These are phyloP conservation scores for Davidsoniella australis DNA, from an alignment of 2,329 filamentous ascomycete species.

Conservation along the genomic window DNA sequence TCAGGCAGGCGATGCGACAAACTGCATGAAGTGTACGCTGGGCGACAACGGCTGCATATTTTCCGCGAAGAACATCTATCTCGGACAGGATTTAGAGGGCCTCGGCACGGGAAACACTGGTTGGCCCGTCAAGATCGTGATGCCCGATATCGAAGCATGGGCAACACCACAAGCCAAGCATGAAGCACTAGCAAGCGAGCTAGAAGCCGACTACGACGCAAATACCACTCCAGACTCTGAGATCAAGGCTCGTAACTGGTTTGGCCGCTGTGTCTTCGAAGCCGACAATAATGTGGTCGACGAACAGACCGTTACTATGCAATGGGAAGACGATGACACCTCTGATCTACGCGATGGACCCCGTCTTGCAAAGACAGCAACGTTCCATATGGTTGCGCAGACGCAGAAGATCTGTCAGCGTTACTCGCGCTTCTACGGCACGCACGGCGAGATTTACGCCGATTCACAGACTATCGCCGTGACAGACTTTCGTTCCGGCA, in stretches of 20 bases:
- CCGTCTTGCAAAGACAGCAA: slow-evolving; percentile 63
- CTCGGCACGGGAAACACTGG: slow-evolving; percentile 47
- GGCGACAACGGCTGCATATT: slow-evolving; percentile 49
- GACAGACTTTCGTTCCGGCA: slow-evolving; percentile 31
- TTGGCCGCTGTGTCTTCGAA: slow-evolving; percentile 90
- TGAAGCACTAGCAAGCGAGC: slow-evolving; percentile 25
- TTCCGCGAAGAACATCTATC: slow-evolving; percentile 70
- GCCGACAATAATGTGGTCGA: slow-evolving; percentile 86
- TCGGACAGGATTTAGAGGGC: slow-evolving; percentile 42
- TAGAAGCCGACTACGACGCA: slow-evolving; percentile 36
- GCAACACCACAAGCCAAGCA: slow-evolving; percentile 25
- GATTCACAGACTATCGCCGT: slow-evolving; percentile 47
- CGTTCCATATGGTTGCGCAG: slow-evolving; percentile 87
- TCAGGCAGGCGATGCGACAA: slow-evolving; percentile 60
- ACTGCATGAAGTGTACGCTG: slow-evolving; percentile 61
- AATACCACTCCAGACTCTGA: slow-evolving; percentile 25
- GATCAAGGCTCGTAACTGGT: slow-evolving; percentile 50
- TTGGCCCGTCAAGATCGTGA: slow-evolving; percentile 83
- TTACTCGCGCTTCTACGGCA: slow-evolving; percentile 72
- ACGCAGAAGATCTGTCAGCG: slow-evolving; percentile 77
- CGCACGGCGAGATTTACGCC: slow-evolving; percentile 69
- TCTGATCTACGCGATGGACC: slow-evolving; percentile 18
- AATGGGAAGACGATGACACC: slow-evolving; percentile 57
- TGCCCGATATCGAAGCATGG: slow-evolving; percentile 77
- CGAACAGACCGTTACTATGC: slow-evolving; percentile 76